These are phyloP conservation scores for Tuber microsphaerosporum DNA, from an alignment of 495 filamentous ascomycete species.

Conservation along the genomic window DNA sequence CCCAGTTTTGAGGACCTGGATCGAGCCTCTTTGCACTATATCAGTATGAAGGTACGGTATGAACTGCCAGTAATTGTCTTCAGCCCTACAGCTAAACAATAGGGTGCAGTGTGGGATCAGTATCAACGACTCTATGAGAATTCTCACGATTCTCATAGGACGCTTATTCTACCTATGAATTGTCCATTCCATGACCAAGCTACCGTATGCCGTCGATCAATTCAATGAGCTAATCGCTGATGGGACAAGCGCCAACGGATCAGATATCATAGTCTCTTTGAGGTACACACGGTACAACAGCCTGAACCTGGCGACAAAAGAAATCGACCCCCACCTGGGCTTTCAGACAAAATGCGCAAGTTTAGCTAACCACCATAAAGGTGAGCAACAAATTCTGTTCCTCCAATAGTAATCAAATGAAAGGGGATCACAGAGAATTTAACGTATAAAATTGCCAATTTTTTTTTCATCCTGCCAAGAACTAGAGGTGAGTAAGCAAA, in stretches of 20 bases:
- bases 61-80: neutral
- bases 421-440: too few relatives aligned
- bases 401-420: too few relatives aligned
- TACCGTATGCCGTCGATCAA: neutral
- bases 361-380: too few relatives aligned
- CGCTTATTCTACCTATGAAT: neutral
- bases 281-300: neutral
- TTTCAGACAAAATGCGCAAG: too few relatives aligned
- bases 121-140: neutral
- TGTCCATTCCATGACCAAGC: neutral
- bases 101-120: neutral
- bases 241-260: neutral
- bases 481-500: too few relatives aligned
- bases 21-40: too few relatives aligned
- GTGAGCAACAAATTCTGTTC: too few relatives aligned
- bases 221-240: neutral
- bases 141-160: neutral
- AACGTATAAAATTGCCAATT: too few relatives aligned
- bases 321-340: too few relatives aligned
- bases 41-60: neutral
- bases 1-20: too few relatives aligned
- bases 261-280: neutral
- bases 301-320: too few relatives aligned
- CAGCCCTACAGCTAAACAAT: neutral
- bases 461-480: too few relatives aligned